A percentile compares a stretch with the other conserved stretches of the same genome.
Evolutionary conservation across 192 early-diverging fungal species (phyloP).

Genomic region (Coemansia sp.): DNA sequence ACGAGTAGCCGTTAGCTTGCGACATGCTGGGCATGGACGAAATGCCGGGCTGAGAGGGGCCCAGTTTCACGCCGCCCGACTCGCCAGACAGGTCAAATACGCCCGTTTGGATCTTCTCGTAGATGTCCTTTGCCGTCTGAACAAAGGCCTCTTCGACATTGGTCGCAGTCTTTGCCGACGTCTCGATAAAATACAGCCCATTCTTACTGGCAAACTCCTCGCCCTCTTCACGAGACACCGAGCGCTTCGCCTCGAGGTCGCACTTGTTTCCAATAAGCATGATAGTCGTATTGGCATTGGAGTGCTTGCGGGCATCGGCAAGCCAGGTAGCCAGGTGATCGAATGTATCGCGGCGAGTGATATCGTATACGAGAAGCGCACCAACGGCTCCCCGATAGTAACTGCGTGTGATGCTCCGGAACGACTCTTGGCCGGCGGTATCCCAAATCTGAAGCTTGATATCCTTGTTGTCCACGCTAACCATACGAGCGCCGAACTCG

Average conservation of each 20-base stretch:
- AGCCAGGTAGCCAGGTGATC: constrained; percentile 76
- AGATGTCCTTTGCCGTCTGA: constrained; percentile 76
- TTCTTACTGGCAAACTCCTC: constrained; percentile 84
- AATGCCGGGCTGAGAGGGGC: constrained; percentile 60
- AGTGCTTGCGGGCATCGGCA: constrained; percentile 84
- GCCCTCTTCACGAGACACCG: constrained; percentile 82
- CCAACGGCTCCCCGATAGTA: constrained; percentile 82
- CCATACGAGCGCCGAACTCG: constrained; percentile 79
- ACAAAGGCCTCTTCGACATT: constrained; percentile 84
- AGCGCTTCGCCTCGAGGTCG: constrained; percentile 77
- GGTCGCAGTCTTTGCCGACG: constrained; percentile 82
- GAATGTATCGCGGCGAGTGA: constrained; percentile 78
- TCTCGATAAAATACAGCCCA: constrained; percentile 86
- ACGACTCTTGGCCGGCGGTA: constrained; percentile 85
- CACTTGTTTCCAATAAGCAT: constrained; percentile 92
- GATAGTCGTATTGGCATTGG: constrained; percentile 85
- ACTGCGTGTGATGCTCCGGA: constrained; percentile 80
- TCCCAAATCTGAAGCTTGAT: constrained; percentile 96
- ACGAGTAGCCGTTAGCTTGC: constrained; percentile 39
- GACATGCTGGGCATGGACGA: constrained; percentile 58
- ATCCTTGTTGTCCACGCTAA: constrained; percentile 71
- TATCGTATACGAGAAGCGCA: constrained; percentile 80
- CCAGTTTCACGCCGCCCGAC: constrained; percentile 60
- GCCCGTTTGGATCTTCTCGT: constrained; percentile 75
- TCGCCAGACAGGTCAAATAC: constrained; percentile 73